A percentile compares a stretch with the other conserved stretches of the same genome.
These are phyloP conservation scores for Globisporangium heterothallicum DNA, from an alignment of 352 stramenopile genomes.

Conservation along the genomic window DNA sequence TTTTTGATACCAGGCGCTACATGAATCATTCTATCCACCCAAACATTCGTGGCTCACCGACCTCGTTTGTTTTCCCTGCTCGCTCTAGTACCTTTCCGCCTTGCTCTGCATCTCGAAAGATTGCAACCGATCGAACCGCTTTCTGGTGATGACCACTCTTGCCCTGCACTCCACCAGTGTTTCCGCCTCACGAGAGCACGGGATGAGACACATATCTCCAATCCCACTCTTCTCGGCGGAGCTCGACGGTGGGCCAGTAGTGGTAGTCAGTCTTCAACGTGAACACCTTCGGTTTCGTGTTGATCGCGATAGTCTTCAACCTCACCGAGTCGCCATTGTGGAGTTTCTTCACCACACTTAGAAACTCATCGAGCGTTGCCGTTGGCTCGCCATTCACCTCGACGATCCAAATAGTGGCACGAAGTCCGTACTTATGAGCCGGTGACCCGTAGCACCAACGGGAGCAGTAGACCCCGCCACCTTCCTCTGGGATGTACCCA, in stretches of 20 bases:
- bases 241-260: constrained; percentile 88
- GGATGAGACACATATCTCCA: constrained; percentile 69
- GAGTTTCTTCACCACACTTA: constrained; percentile 76
- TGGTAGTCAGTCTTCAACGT: constrained; percentile 90
- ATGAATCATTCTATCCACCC: not conserved
- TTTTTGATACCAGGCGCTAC: not conserved
- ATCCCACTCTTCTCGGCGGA: constrained; percentile 55
- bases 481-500: constrained; percentile 84
- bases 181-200: constrained; percentile 3
- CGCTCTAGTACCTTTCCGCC: not conserved
- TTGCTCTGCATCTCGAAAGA: too few relatives aligned
- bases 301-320: constrained; percentile 88
- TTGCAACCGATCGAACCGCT: too few relatives aligned
- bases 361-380: constrained; percentile 77
- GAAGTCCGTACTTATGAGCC: constrained; percentile 87
- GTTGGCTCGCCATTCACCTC: constrained; percentile 87
- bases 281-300: constrained; percentile 86
- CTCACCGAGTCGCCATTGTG: constrained; percentile 80
- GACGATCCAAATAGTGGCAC: constrained; percentile 88
- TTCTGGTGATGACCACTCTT: too few relatives aligned
- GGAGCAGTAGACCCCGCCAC: constrained; percentile 85
- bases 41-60: not conserved
- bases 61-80: not conserved
- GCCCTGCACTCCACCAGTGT: too few relatives aligned
- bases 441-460: constrained; percentile 89